Conservation (phyloP, 768 basidiomycete genomes). For the Tylopilus felleus region DNA sequence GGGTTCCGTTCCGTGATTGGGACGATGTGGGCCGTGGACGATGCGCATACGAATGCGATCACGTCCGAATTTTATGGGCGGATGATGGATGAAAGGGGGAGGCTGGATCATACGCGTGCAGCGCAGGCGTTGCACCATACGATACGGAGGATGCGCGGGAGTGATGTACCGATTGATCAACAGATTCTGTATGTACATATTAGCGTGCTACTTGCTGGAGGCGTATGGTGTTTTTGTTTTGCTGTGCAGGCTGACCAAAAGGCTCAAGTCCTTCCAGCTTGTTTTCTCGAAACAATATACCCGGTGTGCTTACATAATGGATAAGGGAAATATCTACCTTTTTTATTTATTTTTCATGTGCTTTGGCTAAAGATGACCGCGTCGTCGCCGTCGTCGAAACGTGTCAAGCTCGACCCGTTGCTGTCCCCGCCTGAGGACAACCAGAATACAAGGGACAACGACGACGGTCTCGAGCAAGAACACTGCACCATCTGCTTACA, state of each 20-base stretch:
- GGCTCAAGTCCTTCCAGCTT: too few species aligned
- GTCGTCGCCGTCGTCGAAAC: conserved; percentile 32
- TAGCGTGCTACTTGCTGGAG: too few species aligned
- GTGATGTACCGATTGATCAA: not conserved
- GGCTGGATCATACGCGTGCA: not conserved
- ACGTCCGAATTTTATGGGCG: not conserved
- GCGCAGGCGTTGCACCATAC: not conserved
- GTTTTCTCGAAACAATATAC: too few species aligned
- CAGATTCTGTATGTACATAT: not conserved
- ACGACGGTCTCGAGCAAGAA: conserved; percentile 17
- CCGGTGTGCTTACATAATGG: not conserved
- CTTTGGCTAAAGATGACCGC: not conserved
- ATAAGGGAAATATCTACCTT: not conserved
- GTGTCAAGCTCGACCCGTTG: conserved; percentile 33
- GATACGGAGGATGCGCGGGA: not conserved
- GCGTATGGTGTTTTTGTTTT: not conserved
- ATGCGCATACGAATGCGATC: not conserved
- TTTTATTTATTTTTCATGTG: not conserved
- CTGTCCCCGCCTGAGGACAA: conserved; percentile 12
- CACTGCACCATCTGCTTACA: conserved; percentile 89
- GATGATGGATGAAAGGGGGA: not conserved
- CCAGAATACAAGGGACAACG: not conserved
- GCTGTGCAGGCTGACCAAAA: too few species aligned
- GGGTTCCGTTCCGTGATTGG: not conserved
- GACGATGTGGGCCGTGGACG: not conserved